phyloP scores from a whole-genome alignment of 495 filamentous ascomycete genomes.

The Penicillium simplicissimum region DNA sequence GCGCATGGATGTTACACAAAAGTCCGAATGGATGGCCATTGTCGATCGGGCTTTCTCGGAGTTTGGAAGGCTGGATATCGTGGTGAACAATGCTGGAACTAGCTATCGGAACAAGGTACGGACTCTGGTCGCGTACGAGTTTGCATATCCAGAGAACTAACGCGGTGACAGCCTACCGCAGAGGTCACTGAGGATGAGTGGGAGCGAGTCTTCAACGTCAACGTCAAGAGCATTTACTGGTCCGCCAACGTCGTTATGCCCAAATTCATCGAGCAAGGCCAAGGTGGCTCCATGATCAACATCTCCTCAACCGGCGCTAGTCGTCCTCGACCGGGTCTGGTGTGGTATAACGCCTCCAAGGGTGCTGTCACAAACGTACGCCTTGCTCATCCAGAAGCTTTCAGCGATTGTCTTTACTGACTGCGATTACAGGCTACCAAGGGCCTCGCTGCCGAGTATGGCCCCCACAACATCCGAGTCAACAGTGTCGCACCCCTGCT shows the following conservation, averaged over 20 bases:
- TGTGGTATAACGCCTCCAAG: constrained; percentile 72
- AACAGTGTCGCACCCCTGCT: constrained; percentile 64
- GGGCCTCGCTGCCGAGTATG: constrained; percentile 69
- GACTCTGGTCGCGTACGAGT: not conserved
- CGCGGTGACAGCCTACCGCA: constrained; percentile 44
- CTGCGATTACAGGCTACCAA: constrained; percentile 50
- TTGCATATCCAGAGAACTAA: not conserved
- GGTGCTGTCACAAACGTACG: constrained; percentile 64
- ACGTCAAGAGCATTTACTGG: constrained; percentile 62
- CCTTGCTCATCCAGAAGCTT: no score
- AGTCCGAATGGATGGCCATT: constrained; percentile 49
- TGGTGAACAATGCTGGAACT: constrained; percentile 73
- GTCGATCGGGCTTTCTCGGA: constrained; percentile 47
- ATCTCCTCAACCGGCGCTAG: constrained; percentile 64
- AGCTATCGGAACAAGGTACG: constrained; percentile 65
- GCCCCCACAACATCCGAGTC: constrained; percentile 63
- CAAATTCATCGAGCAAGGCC: constrained; percentile 54
- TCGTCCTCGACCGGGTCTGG: constrained; percentile 63
- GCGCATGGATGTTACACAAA: constrained; percentile 52
- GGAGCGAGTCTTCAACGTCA: constrained; percentile 66
- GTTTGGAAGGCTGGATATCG: constrained; percentile 56
- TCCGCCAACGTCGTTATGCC: constrained; percentile 54
- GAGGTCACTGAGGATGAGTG: constrained; percentile 69
- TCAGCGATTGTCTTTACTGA: no score
- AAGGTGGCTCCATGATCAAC: constrained; percentile 65